Percentiles rank a stretch among this genome's conserved stretches.
These are phyloP conservation scores for Hygrophorus pudorinus DNA, from an alignment of 768 basidiomycete species.

Conservation along the genomic window DNA sequence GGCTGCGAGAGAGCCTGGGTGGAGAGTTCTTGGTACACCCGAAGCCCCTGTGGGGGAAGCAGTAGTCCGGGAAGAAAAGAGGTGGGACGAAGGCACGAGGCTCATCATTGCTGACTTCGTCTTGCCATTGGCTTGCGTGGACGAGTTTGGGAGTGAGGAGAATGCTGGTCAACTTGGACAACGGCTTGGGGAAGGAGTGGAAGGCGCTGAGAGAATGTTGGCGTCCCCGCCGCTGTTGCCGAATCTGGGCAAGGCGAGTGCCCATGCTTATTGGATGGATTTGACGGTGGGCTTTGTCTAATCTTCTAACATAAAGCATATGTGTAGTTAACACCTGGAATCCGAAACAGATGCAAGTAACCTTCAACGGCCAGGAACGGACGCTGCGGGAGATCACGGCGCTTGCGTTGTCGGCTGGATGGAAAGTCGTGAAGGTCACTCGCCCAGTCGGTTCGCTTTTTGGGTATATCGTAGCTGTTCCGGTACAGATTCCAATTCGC, in stretches of 20 bases:
- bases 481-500: slow-evolving; percentile 37
- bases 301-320: background rate
- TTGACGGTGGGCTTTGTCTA: slow-evolving; percentile 35
- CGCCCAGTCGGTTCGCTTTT: slow-evolving; percentile 56
- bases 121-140: slow-evolving; percentile 59
- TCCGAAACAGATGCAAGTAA: slow-evolving; percentile 47
- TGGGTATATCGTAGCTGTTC: slow-evolving; percentile 61
- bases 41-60: too few relatives aligned
- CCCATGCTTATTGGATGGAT: slow-evolving; percentile 65
- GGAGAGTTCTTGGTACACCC: too few relatives aligned
- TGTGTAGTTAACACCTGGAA: too few relatives aligned
- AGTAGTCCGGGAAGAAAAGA: too few relatives aligned
- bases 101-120: slow-evolving; percentile 67
- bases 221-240: slow-evolving; percentile 56
- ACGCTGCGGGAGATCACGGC: slow-evolving; percentile 55
- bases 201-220: slow-evolving; percentile 43
- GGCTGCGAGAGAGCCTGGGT: slow-evolving; percentile 25
- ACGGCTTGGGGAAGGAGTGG: slow-evolving; percentile 23
- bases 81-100: slow-evolving; percentile 30
- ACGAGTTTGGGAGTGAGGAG: slow-evolving; percentile 22
- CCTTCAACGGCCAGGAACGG: slow-evolving; percentile 61
- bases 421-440: slow-evolving; percentile 49
- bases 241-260: slow-evolving; percentile 65
- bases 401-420: slow-evolving; percentile 46
- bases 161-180: slow-evolving; percentile 8